Evolutionary conservation across 352 stramenopile species (phyloP), one percentile per base, ranked within the genome.

Genomic region (Pythium dissimile): DNA sequence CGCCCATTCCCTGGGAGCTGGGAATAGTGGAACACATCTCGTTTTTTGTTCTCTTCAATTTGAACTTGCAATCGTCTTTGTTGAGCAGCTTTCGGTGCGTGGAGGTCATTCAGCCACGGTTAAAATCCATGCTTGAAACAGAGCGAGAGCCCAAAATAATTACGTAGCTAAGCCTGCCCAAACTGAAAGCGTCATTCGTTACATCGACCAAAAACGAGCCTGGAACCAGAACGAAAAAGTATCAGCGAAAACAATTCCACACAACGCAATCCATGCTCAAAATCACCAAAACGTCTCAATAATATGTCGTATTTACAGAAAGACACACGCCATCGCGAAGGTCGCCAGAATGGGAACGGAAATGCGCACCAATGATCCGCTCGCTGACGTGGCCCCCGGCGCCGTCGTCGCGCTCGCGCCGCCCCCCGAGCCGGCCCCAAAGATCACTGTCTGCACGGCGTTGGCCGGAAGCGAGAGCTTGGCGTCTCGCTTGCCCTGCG

Each of bases 361-460:
- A 16, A 41, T 41, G 34, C 12, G 6, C 4, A 12, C 4, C 6
- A 16, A 3, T n/a, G 5, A 15, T 16, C 5, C 7, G 6, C 12
- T 16, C 34, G 6, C 34, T 5, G 34, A 41, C 12, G 34, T 20
- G 7, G 13, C 34, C 20, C 34, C 34, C 4, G 34, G 34, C 34
- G 34, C 34, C 34, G 34, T 16, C 12, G 34, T n/a, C 12, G 34
- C 7, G 34, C 34, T 41, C 34, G 6, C 34, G 34, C 34, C 13
- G 31, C 31, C 31, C 8, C 31, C 31, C 8, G 31, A 35, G 31
- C 26, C 21, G 16, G 10, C 18, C 23, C 15, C 10, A 26, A 58
- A 65, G 2, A 65, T 20, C 6, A 65, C 23, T 15, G 57, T 65
- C 34, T 54, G 48, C 30, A 65, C 49, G 20, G 57, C 42, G 42